These are phyloP conservation scores for Citrus sp. DNA, from an alignment of 345 rosid genomes.

Conservation along the genomic window DNA sequence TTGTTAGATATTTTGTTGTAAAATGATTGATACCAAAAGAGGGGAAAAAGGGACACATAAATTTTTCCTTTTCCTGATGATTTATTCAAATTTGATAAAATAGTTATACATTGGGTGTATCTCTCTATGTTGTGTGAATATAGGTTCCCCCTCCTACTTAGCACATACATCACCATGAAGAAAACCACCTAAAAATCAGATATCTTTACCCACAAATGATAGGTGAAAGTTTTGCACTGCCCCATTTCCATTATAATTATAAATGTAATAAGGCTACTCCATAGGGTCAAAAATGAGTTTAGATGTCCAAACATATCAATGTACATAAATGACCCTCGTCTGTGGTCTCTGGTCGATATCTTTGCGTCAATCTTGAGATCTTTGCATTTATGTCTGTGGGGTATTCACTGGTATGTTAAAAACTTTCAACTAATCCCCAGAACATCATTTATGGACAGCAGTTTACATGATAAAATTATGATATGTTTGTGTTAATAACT, in stretches of 20 bases:
- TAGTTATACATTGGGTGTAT: not conserved
- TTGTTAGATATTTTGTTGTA: not conserved
- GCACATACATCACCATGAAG: not conserved
- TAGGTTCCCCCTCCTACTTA: not conserved
- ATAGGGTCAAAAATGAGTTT: not conserved
- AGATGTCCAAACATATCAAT: not conserved
- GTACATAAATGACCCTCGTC: not conserved
- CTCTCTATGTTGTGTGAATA: not conserved
- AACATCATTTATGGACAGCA: constrained; percentile 1
- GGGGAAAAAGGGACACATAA: not conserved
- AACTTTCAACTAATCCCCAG: not conserved
- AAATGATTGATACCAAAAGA: not conserved
- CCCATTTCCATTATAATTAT: not conserved
- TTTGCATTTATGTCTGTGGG: not conserved
- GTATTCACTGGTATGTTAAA: not conserved
- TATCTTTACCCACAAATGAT: not conserved
- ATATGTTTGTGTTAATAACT: not conserved
- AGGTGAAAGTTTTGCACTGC: not conserved
- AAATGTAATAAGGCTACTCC: not conserved
- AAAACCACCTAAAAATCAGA: not conserved
- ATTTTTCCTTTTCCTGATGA: not conserved
- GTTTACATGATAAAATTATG: not conserved
- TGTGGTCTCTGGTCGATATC: not conserved
- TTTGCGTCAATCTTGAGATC: not conserved
- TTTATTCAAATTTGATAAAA: not conserved